Conservation (phyloP, 192 early-diverging fungal species). For the Coemansia erecta region DNA sequence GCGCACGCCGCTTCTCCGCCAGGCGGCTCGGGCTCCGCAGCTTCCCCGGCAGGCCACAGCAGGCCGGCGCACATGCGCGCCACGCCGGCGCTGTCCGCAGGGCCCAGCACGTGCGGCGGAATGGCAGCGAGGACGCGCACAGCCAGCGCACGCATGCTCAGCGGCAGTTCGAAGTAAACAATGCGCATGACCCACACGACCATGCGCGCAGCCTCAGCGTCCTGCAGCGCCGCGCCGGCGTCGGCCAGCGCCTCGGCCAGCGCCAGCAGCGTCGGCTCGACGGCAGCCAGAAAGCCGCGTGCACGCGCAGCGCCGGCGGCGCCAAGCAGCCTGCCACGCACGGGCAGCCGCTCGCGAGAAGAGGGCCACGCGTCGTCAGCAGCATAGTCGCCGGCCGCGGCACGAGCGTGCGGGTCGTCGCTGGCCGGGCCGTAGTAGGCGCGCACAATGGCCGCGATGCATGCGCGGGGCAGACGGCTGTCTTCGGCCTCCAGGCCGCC, state of each 20-base stretch:
- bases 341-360: neutral
- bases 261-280: neutral
- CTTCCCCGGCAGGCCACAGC: neutral
- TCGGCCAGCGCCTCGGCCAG: constrained; percentile 1
- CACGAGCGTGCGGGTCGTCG: neutral
- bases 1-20: no score
- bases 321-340: neutral
- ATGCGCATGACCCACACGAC: constrained; percentile 34
- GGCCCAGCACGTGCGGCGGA: constrained; percentile 8
- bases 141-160: constrained; percentile 9
- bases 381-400: neutral
- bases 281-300: neutral
- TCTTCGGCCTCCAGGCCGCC: neutral
- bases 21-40: no score
- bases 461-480: neutral
- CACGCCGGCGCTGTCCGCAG: constrained; percentile 20
- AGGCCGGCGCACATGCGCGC: constrained; percentile 12
- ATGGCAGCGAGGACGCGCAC: constrained; percentile 31
- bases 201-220: neutral
- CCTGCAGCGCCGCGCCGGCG: constrained; percentile 2
- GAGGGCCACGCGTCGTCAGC: neutral
- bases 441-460: neutral
- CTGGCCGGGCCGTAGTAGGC: neutral
- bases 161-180: constrained; percentile 29
- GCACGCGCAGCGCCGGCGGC: neutral